Evolutionary conservation across 1,139 yeast genomes (phyloP).

Genomic region (Geotrichum reessii): DNA sequence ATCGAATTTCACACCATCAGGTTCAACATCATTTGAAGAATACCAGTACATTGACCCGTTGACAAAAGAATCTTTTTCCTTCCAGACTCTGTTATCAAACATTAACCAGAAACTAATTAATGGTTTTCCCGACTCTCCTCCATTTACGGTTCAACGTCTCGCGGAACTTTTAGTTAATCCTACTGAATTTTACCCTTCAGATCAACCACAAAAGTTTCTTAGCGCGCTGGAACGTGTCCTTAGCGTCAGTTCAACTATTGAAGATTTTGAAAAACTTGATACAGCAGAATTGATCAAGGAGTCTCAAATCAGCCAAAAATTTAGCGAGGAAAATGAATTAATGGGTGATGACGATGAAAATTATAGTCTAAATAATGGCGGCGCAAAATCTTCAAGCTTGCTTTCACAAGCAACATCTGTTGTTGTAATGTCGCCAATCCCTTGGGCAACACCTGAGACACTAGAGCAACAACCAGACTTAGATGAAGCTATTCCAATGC

Average conservation of each 20-base stretch:
- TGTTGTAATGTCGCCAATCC: slow-evolving; percentile 19
- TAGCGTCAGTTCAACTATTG: slow-evolving; percentile 34
- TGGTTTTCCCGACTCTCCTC: slow-evolving; percentile 43
- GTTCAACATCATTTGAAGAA: slow-evolving; percentile 2
- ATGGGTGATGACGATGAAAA: not conserved
- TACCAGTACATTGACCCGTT: slow-evolving; percentile 25
- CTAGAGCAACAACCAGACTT: not conserved
- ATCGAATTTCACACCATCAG: slow-evolving; percentile 4
- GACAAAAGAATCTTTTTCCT: slow-evolving; percentile 24
- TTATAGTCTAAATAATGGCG: not conserved
- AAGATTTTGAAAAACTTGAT: slow-evolving; percentile 29
- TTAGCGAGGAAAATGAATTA: not conserved
- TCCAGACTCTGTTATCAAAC: slow-evolving; percentile 24
- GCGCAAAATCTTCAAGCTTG: not conserved
- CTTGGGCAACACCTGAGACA: slow-evolving; percentile 11
- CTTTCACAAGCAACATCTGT: slow-evolving; percentile 13
- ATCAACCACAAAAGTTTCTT: slow-evolving; percentile 37
- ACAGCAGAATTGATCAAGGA: slow-evolving; percentile 10
- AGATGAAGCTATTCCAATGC: not conserved
- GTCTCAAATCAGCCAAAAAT: not conserved
- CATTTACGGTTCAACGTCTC: slow-evolving; percentile 53
- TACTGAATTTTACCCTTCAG: slow-evolving; percentile 35
- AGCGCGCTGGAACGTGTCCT: slow-evolving; percentile 37
- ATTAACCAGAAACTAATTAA: slow-evolving; percentile 28
- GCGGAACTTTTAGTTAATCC: slow-evolving; percentile 50